A percentile compares a stretch with the other conserved stretches of the same genome.
phyloP scores from a whole-genome alignment of 2,329 filamentous ascomycete species.

The Aspergillus ruber region DNA sequence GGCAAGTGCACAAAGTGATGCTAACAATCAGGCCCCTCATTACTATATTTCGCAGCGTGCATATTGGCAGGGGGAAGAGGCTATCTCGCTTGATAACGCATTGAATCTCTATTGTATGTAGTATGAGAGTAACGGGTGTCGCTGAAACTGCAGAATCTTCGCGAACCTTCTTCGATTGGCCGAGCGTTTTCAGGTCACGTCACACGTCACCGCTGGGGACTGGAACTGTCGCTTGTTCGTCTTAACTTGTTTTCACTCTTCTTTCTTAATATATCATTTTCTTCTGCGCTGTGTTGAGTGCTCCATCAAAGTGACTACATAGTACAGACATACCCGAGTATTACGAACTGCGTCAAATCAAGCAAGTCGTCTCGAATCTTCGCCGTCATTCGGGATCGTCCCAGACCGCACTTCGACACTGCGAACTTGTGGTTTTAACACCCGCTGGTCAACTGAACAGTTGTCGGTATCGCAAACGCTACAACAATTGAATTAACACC shows the following conservation, averaged over 20 bases:
- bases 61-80: no score
- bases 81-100: not conserved
- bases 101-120: not conserved
- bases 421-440: not conserved
- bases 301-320: no score
- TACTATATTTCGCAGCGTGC: no score
- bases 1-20: not conserved
- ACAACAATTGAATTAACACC: slow-evolving; percentile 21
- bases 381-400: slow-evolving; percentile 29
- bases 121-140: not conserved
- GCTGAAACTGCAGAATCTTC: slow-evolving; percentile 25
- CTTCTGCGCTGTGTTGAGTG: not conserved
- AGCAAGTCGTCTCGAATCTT: slow-evolving; percentile 20
- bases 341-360: not conserved
- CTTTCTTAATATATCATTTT: slow-evolving; percentile 2
- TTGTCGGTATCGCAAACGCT: not conserved
- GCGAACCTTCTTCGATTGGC: slow-evolving; percentile 34
- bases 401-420: slow-evolving; percentile 1
- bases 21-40: not conserved
- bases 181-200: slow-evolving; percentile 16
- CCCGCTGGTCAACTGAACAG: not conserved
- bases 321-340: not conserved
- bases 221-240: slow-evolving; percentile 8
- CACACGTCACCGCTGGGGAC: slow-evolving; percentile 24
- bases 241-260: not conserved